Base-by-base conservation (phyloP, 179 eudicot species). In the Patellifolia procumbens region DNA sequence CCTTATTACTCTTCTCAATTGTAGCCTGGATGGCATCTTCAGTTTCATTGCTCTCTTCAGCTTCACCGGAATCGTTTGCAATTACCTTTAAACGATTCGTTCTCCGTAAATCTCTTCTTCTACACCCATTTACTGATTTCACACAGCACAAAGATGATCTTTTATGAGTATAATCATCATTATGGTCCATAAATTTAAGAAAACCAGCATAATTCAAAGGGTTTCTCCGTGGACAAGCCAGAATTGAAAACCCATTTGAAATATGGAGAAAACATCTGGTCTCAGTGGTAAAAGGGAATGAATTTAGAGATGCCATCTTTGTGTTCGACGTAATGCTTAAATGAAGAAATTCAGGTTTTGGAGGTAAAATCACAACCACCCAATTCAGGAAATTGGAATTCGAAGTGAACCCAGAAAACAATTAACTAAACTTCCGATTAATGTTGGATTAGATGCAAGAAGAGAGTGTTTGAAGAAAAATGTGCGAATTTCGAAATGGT, bases 1-100 rank as follows among this genome's bases (percentile, higher is more conserved):
- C 91, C 83, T 88, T 91, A 80, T 90, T 90, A 76, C 89, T 89
- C 86, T 91, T 96, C 72, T 91, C 90, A 85, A 96, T 88, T 19
- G 93, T 85, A 73, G 89, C 97, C 81, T 90, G 85, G 63, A 96
- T 79, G 2, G 92, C 87, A 74, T 90, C 95, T 16, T 88, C 95
- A 34, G 81, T 51, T 22, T 78, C 89, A 29, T 78, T 84, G 7
- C 59, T 80, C 32, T 79, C 80, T 63, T 80, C 89, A 49, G 75
- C 86, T 65, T 76, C 92, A 79, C 49, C 83, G 3, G 83, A 78
- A 16, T 70, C 90, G 48, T 70, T 74, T 1, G 65, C 67, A 24
- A 62, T 76, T 13, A 91, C 97, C 79, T 77, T 85, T 19, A 83
- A 78, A 61, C 69, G 70, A 53, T 56, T 64, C 45, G 61, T 71